Evolutionary conservation across 257 asterid genomes (phyloP).

Genomic region (Solanum neorickii): DNA sequence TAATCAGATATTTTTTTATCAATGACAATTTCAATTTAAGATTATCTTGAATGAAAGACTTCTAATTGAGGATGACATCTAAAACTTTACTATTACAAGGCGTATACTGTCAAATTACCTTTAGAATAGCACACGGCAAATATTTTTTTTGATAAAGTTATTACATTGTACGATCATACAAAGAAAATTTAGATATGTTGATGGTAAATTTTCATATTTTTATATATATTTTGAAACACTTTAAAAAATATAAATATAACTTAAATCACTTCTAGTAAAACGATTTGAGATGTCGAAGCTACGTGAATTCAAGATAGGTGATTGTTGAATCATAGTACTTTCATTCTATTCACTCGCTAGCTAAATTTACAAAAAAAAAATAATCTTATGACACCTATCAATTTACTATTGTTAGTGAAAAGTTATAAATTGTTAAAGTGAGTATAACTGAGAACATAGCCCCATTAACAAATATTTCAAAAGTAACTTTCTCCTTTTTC

Average conservation of each 20-base stretch:
- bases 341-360: background rate
- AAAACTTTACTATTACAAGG: background rate
- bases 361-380: background rate
- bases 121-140: background rate
- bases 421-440: too few species aligned
- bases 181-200: background rate
- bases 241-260: background rate
- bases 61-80: background rate
- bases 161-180: background rate
- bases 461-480: too few species aligned
- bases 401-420: background rate
- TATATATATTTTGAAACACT: background rate
- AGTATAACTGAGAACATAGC: too few species aligned
- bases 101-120: background rate
- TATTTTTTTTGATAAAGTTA: background rate
- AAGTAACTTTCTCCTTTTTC: background rate
- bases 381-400: background rate
- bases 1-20: background rate
- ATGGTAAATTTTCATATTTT: background rate
- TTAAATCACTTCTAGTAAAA: background rate
- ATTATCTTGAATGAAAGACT: background rate
- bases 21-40: background rate
- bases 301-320: background rate
- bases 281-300: fast-evolving
- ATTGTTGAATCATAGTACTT: background rate